These are phyloP conservation scores for Boletellus ananiceps DNA, from an alignment of 768 basidiomycete species.

Conservation along the genomic window DNA sequence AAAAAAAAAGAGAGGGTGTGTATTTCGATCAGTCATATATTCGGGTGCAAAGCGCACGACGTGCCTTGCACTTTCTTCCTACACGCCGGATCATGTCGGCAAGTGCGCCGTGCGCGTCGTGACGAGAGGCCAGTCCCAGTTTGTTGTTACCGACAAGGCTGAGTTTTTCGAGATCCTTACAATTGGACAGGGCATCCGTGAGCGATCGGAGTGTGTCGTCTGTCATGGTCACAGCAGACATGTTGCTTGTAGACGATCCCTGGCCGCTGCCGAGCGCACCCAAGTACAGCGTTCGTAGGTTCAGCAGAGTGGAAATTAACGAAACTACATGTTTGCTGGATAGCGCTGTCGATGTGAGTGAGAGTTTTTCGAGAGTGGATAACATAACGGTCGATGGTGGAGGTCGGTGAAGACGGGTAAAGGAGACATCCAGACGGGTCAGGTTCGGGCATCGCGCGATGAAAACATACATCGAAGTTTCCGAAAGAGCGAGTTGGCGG, in stretches of 20 bases:
- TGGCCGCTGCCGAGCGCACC: constrained; percentile 54
- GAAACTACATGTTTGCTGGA: constrained; percentile 38
- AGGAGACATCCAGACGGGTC: constrained; percentile 58
- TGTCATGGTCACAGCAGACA: constrained; percentile 51
- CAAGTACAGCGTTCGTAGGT: constrained; percentile 47
- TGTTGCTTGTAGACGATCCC: constrained; percentile 43
- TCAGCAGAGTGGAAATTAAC: constrained; percentile 36
- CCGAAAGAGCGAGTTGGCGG: constrained; percentile 49
- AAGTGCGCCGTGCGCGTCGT: constrained; percentile 33
- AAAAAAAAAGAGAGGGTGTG: neutral
- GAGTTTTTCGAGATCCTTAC: constrained; percentile 43
- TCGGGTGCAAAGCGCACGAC: constrained; percentile 1
- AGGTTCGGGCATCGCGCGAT: constrained; percentile 47
- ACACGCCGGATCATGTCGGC: constrained; percentile 45
- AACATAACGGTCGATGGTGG: neutral
- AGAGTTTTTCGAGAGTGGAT: constrained; percentile 52
- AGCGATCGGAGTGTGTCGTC: constrained; percentile 44
- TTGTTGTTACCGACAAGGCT: constrained; percentile 64
- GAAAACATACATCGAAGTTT: constrained; percentile 41
- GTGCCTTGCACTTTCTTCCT: constrained; percentile 57
- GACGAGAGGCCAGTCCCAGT: constrained; percentile 39
- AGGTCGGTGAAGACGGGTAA: constrained; percentile 50
- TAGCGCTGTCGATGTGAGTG: constrained; percentile 52
- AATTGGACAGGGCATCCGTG: constrained; percentile 37
- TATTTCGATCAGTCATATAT: neutral